These are phyloP conservation scores for Ganoderma leucocontextum DNA, from an alignment of 1,284 basidiomycete genomes.

Conservation along the genomic window DNA sequence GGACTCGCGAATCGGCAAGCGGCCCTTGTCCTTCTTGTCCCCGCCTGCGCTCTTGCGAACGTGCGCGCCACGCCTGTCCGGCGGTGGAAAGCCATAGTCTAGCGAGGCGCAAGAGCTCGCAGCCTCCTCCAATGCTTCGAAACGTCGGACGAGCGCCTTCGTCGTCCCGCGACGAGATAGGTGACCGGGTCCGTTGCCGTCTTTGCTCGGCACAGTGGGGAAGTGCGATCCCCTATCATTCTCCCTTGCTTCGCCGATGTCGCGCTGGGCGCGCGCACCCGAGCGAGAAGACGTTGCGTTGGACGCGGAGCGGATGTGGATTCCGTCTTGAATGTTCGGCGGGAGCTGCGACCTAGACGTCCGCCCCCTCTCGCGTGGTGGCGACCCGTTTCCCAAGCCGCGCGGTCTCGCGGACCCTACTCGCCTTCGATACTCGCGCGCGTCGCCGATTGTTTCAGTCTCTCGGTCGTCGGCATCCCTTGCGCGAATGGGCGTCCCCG, in stretches of 20 bases:
- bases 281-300: constrained; percentile 8
- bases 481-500: too few species aligned
- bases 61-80: background rate
- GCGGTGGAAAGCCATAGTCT: background rate
- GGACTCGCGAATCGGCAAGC: constrained; percentile 70
- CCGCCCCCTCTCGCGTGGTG: background rate
- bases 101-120: constrained; percentile 4
- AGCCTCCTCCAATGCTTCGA: constrained; percentile 39
- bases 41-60: background rate
- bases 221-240: constrained; percentile 39
- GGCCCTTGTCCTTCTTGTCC: constrained; percentile 38
- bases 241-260: background rate
- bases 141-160: constrained; percentile 48
- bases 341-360: constrained; percentile 1
- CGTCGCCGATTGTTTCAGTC: too few species aligned
- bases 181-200: constrained; percentile 1
- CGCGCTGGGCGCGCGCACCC: background rate
- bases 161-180: constrained; percentile 40
- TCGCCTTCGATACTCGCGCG: too few species aligned
- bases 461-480: too few species aligned
- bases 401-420: too few species aligned
- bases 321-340: background rate
- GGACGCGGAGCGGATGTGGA: constrained; percentile 24
- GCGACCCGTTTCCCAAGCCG: too few species aligned
- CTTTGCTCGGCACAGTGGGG: constrained; percentile 24